phyloP scores from a whole-genome alignment of 176 grass and related monocot species.

The Zea mays region Zm-B73-REFERENCE-NAM-5.0 NC_050102.1:184179501-184180000 shows the following conservation, averaged over 20 bases:
- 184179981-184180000: too few species aligned
- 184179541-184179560: neutral
- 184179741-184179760: neutral
- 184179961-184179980: too few species aligned
- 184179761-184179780: neutral
- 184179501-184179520: neutral
- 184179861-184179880: neutral
- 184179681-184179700: too few species aligned
- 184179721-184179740: too few species aligned
- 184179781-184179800: neutral
- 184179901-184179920: too few species aligned
- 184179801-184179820: neutral
- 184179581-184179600: neutral
- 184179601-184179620: neutral
- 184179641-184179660: neutral
- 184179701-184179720: too few species aligned
- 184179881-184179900: neutral
- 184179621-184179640: neutral
- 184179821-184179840: neutral
- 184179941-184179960: too few species aligned
- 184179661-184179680: too few species aligned
- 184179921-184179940: too few species aligned
- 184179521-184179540: neutral
- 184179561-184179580: neutral
- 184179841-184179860: neutral